A percentile compares a stretch with the other conserved stretches of the same genome.
Conservation (phyloP, 805 yeast genomes). For the Nakazawaea wyomingensis region DNA sequence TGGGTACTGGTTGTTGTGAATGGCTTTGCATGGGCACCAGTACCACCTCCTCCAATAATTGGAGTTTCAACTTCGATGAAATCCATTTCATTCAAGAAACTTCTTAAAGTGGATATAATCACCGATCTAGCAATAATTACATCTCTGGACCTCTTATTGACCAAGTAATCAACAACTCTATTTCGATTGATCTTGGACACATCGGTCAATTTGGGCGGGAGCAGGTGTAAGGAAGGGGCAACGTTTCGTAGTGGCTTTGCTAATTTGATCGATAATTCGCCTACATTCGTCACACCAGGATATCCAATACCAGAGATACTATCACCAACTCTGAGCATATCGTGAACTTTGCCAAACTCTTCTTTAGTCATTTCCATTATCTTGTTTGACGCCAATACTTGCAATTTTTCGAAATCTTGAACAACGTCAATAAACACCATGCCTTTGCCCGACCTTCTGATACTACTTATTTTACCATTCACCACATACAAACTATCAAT, state of each 20-base stretch:
- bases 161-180: slow-evolving; percentile 69
- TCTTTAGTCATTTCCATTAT: slow-evolving; percentile 36
- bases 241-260: slow-evolving; percentile 44
- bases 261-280: slow-evolving; percentile 71
- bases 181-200: slow-evolving; percentile 54
- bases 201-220: slow-evolving; percentile 62
- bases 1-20: slow-evolving; percentile 49
- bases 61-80: slow-evolving; percentile 92
- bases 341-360: slow-evolving; percentile 35
- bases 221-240: slow-evolving; percentile 63
- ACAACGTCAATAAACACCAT: slow-evolving; percentile 62
- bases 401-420: slow-evolving; percentile 57
- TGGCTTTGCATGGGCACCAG: slow-evolving; percentile 94
- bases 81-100: slow-evolving; percentile 44
- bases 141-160: slow-evolving; percentile 46
- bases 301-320: slow-evolving; percentile 57
- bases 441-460: slow-evolving; percentile 65
- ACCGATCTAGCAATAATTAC: slow-evolving; percentile 45
- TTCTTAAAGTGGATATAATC: slow-evolving; percentile 52
- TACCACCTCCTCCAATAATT: slow-evolving; percentile 53
- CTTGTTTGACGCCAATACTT: slow-evolving; percentile 55
- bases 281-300: slow-evolving; percentile 72
- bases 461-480: slow-evolving; percentile 54
- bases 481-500: slow-evolving; percentile 23
- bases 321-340: slow-evolving; percentile 64